Base-by-base conservation (phyloP, 1,139 yeast species). In the Saccharomyces uvarum region DNA sequence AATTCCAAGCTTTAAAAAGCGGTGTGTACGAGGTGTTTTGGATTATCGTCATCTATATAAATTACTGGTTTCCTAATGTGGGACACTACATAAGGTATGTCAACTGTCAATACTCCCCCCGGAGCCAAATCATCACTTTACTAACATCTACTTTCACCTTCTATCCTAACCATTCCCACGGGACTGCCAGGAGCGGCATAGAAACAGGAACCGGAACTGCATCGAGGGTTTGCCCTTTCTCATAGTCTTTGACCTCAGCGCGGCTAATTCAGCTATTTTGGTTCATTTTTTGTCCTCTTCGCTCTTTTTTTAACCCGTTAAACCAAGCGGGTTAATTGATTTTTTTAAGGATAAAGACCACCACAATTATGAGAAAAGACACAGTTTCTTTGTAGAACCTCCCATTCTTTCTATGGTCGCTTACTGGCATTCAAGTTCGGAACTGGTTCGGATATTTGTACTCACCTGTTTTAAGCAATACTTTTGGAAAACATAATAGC, bases 11-110 rank as follows among this genome's bases (percentile, higher is more conserved):
- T 38, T 13, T 38, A 2, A 21, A 38, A 19, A 19, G 14, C 19
- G 19, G 26, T 21, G 5, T 38, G 26, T 54, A 56, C 27, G 57
- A 56, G 38, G 52, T 52, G 2, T 57, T 57, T 48, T 57, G 60
- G 60, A 52, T 55, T 21, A 51, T 53, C 19, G 28, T 57, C 7
- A 32, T 56, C 4, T 56, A 56, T 38, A 16, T 56, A 28, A 57
- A 57, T 47, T 51, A 56, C 44, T 57, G 60, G 60, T 54, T 57
- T 28, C 59, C 59, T 24, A 51, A 50, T 33, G 33, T 57, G 19
- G 55, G 56, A 4, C 24, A 50, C 7, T 48, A 47, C 4, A 6
- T 57, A 48, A 57, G 52, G 60, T 57, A 57, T 57, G 60, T 56
- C 24, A 19, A 14, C n/a, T 38, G 13, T 4, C 8, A 14, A 4